Percentiles rank a stretch among this genome's conserved stretches.
These are phyloP conservation scores for Sclerotinia minor DNA, from an alignment of 2,329 filamentous ascomycete genomes.

Conservation along the genomic window DNA sequence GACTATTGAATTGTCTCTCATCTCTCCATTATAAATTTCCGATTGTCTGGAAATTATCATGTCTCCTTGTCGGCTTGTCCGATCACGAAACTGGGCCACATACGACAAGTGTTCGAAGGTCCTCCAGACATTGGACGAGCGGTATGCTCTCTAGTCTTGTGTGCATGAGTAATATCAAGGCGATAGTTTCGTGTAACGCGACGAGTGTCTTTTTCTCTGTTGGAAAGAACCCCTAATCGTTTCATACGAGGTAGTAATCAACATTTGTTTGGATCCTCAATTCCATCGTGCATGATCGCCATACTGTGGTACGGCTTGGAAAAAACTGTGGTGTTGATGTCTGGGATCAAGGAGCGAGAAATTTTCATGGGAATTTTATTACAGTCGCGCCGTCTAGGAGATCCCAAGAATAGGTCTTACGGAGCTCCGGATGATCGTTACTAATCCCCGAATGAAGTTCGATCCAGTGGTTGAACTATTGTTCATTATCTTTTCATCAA, in stretches of 20 bases:
- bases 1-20: slow-evolving; percentile 1
- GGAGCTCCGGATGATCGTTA: background rate
- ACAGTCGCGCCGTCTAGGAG: background rate
- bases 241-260: background rate
- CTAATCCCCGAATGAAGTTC: background rate
- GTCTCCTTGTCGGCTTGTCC: background rate
- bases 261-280: slow-evolving; percentile 1
- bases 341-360: slow-evolving; percentile 17
- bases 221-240: background rate
- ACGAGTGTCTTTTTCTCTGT: background rate
- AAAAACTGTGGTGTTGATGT: background rate
- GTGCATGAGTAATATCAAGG: background rate
- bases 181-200: background rate
- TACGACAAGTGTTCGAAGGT: background rate
- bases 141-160: background rate
- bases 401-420: background rate
- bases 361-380: background rate
- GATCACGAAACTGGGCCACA: background rate
- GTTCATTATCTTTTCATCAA: slow-evolving; percentile 2
- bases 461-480: background rate
- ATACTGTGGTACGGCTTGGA: slow-evolving; percentile 5
- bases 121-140: background rate
- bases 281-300: slow-evolving; percentile 10
- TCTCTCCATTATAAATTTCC: background rate
- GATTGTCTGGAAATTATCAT: slow-evolving; percentile 12